These are phyloP conservation scores for Crotalaria pallida DNA, from an alignment of 306 rosid species.

Conservation along the genomic window DNA sequence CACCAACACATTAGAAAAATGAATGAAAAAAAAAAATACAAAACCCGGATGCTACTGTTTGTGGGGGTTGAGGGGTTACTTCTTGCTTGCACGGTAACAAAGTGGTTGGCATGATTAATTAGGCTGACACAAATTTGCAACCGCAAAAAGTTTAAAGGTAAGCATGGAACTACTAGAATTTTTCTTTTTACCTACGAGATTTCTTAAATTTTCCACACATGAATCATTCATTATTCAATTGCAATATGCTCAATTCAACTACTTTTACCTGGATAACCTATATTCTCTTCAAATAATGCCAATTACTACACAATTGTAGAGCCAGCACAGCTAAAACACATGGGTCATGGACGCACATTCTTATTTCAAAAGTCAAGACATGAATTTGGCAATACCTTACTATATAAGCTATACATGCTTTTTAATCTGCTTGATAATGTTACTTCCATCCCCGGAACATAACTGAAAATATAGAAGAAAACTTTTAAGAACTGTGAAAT, in stretches of 20 bases:
- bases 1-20: neutral
- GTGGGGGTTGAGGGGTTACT: neutral
- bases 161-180: neutral
- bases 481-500: conserved; percentile 12
- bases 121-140: neutral
- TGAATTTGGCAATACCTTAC: conserved; percentile 58
- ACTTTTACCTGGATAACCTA: conserved; percentile 4
- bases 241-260: neutral
- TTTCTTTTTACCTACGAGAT: neutral
- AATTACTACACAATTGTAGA: conserved; percentile 1
- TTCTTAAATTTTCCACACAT: neutral
- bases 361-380: conserved; percentile 20
- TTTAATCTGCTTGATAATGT: conserved; percentile 85
- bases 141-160: neutral
- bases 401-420: conserved; percentile 89
- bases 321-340: neutral
- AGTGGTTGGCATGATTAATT: neutral
- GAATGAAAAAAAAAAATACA: neutral
- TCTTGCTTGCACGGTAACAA: neutral
- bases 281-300: conserved; percentile 10
- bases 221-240: neutral
- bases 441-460: conserved; percentile 97
- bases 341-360: neutral
- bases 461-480: conserved; percentile 49
- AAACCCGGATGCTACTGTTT: neutral